Conservation (phyloP, 1,284 basidiomycete species). For the Puccinia triticina region DNA sequence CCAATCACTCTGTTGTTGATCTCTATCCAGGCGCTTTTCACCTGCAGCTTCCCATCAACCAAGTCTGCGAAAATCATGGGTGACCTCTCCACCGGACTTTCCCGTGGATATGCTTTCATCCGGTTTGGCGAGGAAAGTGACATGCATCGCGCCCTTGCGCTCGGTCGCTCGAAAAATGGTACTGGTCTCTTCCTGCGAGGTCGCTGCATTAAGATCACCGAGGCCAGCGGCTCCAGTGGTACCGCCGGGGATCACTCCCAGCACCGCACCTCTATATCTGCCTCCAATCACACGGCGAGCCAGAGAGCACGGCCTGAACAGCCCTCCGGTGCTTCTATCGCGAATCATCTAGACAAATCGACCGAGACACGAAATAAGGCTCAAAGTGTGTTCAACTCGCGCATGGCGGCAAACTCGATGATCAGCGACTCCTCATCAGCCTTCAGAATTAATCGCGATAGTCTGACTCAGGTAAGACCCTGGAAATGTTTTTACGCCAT, state of each 20-base stretch:
- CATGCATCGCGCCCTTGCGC: conserved; percentile 78
- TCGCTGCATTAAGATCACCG: conserved; percentile 61
- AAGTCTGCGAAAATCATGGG: conserved; percentile 92
- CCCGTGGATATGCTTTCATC: conserved; percentile 84
- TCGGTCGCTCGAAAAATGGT: conserved; percentile 55
- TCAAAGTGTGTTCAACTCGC: not conserved
- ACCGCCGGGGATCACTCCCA: conserved; percentile 46
- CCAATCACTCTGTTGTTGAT: conserved; percentile 59
- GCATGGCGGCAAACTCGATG: not conserved
- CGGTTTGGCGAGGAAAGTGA: conserved; percentile 83
- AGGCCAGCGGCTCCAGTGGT: conserved; percentile 59
- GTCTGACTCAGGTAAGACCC: not conserved
- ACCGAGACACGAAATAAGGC: not conserved
- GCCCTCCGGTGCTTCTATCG: not conserved
- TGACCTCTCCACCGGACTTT: conserved; percentile 83
- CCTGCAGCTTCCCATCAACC: conserved; percentile 80
- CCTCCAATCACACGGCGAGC: not conserved
- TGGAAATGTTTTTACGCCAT: not conserved
- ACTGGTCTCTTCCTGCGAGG: conserved; percentile 57
- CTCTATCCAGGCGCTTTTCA: conserved; percentile 64
- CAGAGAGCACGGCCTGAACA: conserved; percentile 14
- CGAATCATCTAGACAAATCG: not conserved
- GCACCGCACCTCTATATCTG: conserved; percentile 35
- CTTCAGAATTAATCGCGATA: not conserved
- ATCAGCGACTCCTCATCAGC: not conserved